Percentiles rank a stretch among this genome's conserved stretches.
These are phyloP conservation scores for Wickerhamomyces bovis DNA, from an alignment of 805 yeast species.

Conservation along the genomic window DNA sequence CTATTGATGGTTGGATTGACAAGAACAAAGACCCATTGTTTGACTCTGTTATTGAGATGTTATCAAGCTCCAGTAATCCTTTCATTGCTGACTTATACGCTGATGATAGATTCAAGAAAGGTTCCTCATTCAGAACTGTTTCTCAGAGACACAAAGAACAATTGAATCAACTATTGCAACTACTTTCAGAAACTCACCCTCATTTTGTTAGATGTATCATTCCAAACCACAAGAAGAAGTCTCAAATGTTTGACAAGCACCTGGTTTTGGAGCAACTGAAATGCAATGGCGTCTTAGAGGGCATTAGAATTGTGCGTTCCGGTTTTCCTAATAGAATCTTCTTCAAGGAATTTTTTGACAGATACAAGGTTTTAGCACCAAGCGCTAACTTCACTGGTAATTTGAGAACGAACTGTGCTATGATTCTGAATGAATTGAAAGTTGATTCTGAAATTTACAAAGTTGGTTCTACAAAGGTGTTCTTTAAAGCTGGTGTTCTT, in stretches of 20 bases:
- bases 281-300: slow-evolving; percentile 97
- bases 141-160: slow-evolving; percentile 89
- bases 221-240: slow-evolving; percentile 73
- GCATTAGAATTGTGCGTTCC: slow-evolving; percentile 92
- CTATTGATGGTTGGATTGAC: slow-evolving; percentile 87
- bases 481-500: slow-evolving; percentile 93
- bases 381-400: slow-evolving; percentile 37
- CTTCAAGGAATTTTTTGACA: slow-evolving; percentile 69
- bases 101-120: slow-evolving; percentile 28
- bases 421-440: slow-evolving; percentile 55
- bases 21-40: slow-evolving; percentile 92
- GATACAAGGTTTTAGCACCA: slow-evolving; percentile 67
- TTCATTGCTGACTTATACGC: slow-evolving; percentile 54
- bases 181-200: slow-evolving; percentile 77
- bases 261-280: slow-evolving; percentile 84
- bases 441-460: slow-evolving; percentile 77
- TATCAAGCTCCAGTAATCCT: slow-evolving; percentile 49
- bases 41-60: slow-evolving; percentile 59
- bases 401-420: slow-evolving; percentile 61
- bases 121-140: slow-evolving; percentile 61
- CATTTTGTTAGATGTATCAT: slow-evolving; percentile 95
- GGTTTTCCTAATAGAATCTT: slow-evolving; percentile 93
- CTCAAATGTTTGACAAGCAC: slow-evolving; percentile 64
- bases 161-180: slow-evolving; percentile 60
- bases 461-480: slow-evolving; percentile 88